These are phyloP conservation scores for Apium graveolens DNA, from an alignment of 129 eudicot species.

Conservation along the genomic window DNA sequence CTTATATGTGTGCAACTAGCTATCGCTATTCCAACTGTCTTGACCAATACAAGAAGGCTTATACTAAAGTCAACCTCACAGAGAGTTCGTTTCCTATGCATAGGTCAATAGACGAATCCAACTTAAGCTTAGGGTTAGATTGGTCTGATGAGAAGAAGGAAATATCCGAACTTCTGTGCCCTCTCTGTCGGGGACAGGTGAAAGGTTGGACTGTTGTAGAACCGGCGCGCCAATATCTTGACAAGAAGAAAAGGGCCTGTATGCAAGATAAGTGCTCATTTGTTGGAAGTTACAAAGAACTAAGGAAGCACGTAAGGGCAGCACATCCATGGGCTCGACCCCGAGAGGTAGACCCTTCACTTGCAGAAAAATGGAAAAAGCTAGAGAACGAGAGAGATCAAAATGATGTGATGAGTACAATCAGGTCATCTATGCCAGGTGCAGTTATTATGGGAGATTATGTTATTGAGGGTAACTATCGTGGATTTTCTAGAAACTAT, in stretches of 20 bases:
- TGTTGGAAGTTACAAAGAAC: conserved; percentile 40
- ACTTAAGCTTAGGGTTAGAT: conserved; percentile 15
- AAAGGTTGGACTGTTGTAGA: conserved; percentile 64
- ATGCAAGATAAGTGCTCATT: conserved; percentile 48
- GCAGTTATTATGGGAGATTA: conserved; percentile 53
- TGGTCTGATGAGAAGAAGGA: conserved; percentile 10
- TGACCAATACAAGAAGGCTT: conserved; percentile 57
- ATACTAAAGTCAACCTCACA: conserved; percentile 27
- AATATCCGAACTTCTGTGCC: conserved; percentile 41
- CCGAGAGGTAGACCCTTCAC: conserved; percentile 54
- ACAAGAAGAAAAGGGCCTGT: conserved; percentile 42
- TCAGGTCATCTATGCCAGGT: conserved; percentile 55
- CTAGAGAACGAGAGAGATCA: conserved; percentile 47
- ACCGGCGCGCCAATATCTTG: conserved; percentile 44
- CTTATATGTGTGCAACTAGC: conserved; percentile 55
- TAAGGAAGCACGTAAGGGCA: conserved; percentile 42
- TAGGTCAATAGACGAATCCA: conserved; percentile 20
- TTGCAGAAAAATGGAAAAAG: conserved; percentile 59
- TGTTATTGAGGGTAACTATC: conserved; percentile 39
- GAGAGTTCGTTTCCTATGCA: conserved; percentile 2
- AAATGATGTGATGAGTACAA: conserved; percentile 52
- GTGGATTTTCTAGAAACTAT: conserved; percentile 18
- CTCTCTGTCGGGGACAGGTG: conserved; percentile 60
- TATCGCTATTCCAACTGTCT: conserved; percentile 46
- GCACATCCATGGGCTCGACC: conserved; percentile 53